These are phyloP conservation scores for Chaetomium fimeti DNA, from an alignment of 495 filamentous ascomycete genomes.

Conservation along the genomic window DNA sequence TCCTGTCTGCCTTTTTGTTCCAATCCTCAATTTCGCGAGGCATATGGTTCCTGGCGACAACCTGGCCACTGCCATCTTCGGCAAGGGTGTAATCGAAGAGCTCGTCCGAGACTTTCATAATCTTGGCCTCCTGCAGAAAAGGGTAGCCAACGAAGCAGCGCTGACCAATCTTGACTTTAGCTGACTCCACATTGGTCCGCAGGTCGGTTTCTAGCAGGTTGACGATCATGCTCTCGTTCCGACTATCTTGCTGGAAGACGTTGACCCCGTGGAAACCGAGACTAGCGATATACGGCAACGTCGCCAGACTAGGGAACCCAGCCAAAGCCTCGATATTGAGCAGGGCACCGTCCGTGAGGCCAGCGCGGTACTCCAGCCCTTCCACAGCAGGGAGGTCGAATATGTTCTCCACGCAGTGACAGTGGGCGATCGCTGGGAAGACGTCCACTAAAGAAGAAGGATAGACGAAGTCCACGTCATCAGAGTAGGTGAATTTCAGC, in stretches of 20 bases:
- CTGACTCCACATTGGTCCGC: conserved; percentile 65
- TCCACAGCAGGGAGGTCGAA: conserved; percentile 93
- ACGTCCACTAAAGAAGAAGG: conserved; percentile 83
- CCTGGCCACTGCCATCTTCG: conserved; percentile 57
- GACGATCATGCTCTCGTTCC: conserved; percentile 95
- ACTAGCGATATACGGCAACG: conserved; percentile 71
- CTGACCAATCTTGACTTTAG: conserved; percentile 76
- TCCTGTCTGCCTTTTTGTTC: conserved; percentile 76
- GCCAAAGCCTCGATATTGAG: conserved; percentile 78
- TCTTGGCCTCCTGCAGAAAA: conserved; percentile 90
- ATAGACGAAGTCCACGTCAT: conserved; percentile 73
- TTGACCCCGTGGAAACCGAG: conserved; percentile 89
- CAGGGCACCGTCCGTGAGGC: conserved; percentile 82
- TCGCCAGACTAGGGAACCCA: conserved; percentile 87
- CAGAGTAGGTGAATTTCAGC: conserved; percentile 86
- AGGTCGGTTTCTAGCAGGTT: conserved; percentile 72
- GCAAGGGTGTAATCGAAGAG: conserved; percentile 80
- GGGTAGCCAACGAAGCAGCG: conserved; percentile 92
- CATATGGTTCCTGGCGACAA: conserved; percentile 65
- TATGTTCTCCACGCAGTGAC: conserved; percentile 89
- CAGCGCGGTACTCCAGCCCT: conserved; percentile 80
- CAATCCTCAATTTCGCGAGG: conserved; percentile 78
- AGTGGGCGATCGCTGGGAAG: conserved; percentile 85
- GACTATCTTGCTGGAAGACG: conserved; percentile 96
- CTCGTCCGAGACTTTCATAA: conserved; percentile 86